Evolutionary conservation across 1,284 basidiomycete genomes (phyloP), one percentile per base, ranked within the genome.

Genomic region (Rhodotorula sp.): DNA sequence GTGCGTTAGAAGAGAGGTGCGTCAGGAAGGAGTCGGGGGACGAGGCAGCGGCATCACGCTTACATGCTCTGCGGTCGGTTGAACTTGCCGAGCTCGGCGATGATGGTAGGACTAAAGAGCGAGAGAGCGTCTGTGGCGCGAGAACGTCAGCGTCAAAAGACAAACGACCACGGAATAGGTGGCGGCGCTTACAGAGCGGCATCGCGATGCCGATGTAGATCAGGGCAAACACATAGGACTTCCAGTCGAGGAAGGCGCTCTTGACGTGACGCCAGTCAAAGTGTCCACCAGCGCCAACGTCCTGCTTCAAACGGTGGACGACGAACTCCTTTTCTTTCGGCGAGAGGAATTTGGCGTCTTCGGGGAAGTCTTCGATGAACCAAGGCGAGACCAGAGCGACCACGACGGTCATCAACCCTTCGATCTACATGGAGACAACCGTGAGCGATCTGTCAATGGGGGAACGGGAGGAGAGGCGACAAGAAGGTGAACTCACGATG

Each of bases 21-120:
- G 72, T 74, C 0, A 79, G 73, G 76, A 79, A 82, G 43, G 23
- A n/a, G 12, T 5, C 50, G 63, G 77, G 55, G 54, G 14, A 16
- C 54, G 3, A 43, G 21, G 82, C 34, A 47, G 58, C 43, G 38
- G 16, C 45, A 45, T 14, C n/a, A 50, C n/a, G 45, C 49, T 23
- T 23, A 64, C 48, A 82, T 79, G 12, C 82, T 81, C 69, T 83
- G 81, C 8, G 81, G 69, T 0, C 76, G 76, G 0, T 79, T 77
- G 76, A 79, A 84, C 31, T 66, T 78, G 55, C 83, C 83, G n/a
- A 84, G 80, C 23, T 77, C 65, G 3, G 79, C 72, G 56, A 84
- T 80, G 72, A 84, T 82, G 14, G 82, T 81, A 0, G 83, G 83
- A 3, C 79, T 77, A 77, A 84, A 84, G 38, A 70, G 64, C 5